phyloP scores from a whole-genome alignment of 306 rosid species.

The Vigna mungo region DNA sequence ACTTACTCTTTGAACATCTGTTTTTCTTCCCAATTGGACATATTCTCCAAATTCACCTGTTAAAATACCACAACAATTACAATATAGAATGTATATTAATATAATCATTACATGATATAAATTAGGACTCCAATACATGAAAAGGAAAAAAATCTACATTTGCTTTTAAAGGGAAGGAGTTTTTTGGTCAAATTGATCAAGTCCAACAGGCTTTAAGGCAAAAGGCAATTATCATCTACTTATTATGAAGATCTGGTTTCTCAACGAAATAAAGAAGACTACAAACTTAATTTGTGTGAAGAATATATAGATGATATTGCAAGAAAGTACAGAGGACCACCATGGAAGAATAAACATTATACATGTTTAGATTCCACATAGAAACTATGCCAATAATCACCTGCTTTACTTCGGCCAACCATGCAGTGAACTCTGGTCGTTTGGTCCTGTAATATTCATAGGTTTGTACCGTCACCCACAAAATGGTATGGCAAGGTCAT shows the following conservation, averaged over 20 bases:
- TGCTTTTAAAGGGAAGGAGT: background rate
- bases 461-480: conserved; percentile 41
- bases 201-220: conserved; percentile 3
- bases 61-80: conserved; percentile 40
- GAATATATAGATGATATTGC: conserved; percentile 12
- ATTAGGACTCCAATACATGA: background rate
- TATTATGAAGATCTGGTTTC: conserved; percentile 1
- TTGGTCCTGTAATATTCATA: conserved; percentile 71
- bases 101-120: conserved; percentile 17
- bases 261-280: background rate
- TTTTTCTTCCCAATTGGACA: conserved; percentile 98
- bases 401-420: conserved; percentile 93
- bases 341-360: background rate
- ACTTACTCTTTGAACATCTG: conserved; percentile 93
- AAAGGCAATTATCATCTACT: background rate
- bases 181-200: background rate
- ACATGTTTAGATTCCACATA: conserved; percentile 16
- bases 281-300: background rate
- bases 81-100: conserved; percentile 5
- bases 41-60: conserved; percentile 87
- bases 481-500: conserved; percentile 36
- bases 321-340: background rate
- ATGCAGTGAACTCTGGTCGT: conserved; percentile 97
- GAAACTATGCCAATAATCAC: conserved; percentile 50
- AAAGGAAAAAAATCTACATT: background rate